phyloP scores from a whole-genome alignment of 2,329 filamentous ascomycete genomes.

The Microcera coccophila region DNA sequence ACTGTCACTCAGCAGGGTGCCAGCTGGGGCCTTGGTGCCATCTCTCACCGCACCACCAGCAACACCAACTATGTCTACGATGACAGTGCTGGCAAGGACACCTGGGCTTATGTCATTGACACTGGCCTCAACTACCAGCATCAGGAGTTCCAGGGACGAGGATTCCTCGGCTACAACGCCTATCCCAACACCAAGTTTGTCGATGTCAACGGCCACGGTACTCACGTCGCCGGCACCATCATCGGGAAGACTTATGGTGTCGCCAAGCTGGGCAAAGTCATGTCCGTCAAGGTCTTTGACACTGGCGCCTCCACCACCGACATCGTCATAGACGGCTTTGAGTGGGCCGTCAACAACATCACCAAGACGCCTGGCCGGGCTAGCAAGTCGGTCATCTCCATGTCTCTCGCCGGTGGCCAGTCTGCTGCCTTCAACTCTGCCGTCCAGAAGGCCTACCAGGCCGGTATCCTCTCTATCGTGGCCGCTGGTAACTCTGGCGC shows the following conservation, averaged over 20 bases:
- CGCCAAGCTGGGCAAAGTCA: conserved; percentile 40
- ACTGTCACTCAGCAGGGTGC: conserved; percentile 33
- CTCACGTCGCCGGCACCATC: conserved; percentile 45
- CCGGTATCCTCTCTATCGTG: conserved; percentile 50
- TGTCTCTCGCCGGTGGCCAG: conserved; percentile 50
- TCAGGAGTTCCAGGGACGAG: conserved; percentile 42
- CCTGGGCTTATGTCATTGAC: conserved; percentile 53
- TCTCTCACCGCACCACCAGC: conserved; percentile 39
- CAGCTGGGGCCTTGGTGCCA: conserved; percentile 43
- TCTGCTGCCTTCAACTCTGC: conserved; percentile 49
- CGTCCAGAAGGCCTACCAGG: conserved; percentile 42
- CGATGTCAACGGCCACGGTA: conserved; percentile 44
- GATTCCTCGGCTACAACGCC: conserved; percentile 36
- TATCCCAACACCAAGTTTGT: conserved; percentile 30
- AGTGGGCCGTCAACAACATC: conserved; percentile 43
- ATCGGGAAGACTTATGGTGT: conserved; percentile 44
- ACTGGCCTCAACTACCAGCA: conserved; percentile 50
- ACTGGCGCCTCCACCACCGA: conserved; percentile 18
- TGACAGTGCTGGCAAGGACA: conserved; percentile 36
- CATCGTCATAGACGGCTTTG: conserved; percentile 30
- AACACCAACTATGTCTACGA: conserved; percentile 41
- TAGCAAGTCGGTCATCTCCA: conserved; percentile 47
- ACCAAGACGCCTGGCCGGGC: conserved; percentile 34
- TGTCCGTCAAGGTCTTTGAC: conserved; percentile 46
- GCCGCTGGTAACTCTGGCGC: conserved; percentile 51